Evolutionary conservation across 345 rosid species (phyloP), one percentile per base, ranked within the genome.

Genomic region (Punica granatum): DNA sequence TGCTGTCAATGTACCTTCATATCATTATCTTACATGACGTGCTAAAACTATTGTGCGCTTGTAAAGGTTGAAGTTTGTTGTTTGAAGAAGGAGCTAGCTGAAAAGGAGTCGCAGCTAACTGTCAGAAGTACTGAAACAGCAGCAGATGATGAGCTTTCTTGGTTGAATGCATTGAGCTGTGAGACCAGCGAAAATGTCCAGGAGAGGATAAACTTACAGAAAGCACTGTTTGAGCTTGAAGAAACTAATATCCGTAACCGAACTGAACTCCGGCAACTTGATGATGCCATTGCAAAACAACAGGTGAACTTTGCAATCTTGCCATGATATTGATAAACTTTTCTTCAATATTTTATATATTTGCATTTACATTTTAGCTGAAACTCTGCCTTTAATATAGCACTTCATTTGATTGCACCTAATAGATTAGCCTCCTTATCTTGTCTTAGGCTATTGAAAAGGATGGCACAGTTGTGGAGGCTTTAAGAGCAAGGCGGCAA

Each of bases 171-270:
- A 73, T 75, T 92, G 70, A 92, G 98, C 83, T 89, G 85, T 77
- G 97, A 92, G 77, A 92, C 85, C 59, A 87, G 96, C 71, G 98
- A 93, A 87, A 92, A 92, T 70, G 97, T 90, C 62, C 98, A 86
- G 80, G 97, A 90, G 74, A 85, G 96, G 70, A 93, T 88, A 71
- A 93, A 90, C 81, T 82, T 90, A 67, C 98, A 92, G 76, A 90
- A 92, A 78, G 97, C 97, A 53, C 67, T 88, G 66, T 86, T 84
- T 85, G 96, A 90, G 76, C 93, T 90, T n/a, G 97, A 92, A 76
- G 98, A 92, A 79, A 84, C 89, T 46, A 88, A 90, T 73, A 82
- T 88, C 35, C 84, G 70, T 72, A 90, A 90, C 61, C 92, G 82
- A 67, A 66, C 78, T 46, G 93, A 90, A 77, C 98, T 92, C 70